Base-by-base conservation (phyloP, 257 asterid genomes). In the Capsicum pubescens region DNA sequence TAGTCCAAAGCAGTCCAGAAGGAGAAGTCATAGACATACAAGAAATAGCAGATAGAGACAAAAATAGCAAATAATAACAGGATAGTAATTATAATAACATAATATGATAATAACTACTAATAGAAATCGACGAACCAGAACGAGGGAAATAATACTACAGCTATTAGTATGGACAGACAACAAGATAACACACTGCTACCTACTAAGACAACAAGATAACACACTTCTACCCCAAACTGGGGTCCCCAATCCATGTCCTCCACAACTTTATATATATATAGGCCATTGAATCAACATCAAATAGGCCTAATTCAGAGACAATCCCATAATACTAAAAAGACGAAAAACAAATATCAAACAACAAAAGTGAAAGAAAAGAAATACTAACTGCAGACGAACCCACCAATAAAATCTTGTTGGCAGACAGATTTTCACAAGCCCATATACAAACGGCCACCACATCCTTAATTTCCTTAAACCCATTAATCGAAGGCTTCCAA, bases 331-430 rank as follows among this genome's bases (percentile, higher is more conserved):
- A 36, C 35, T 50, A 4, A 13, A 3, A 14, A 56, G 21, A 63
- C 9, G 7, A 26, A 26, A 26, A 26, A 26, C 32, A 52, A 54
- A 56, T 4, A 56, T 12, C 69, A 63, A 61, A 61, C 36, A n/a
- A 11, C 68, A 19, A 10, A 63, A 21, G 16, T 8, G 64, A 11
- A 84, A n/a, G 13, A 14, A 64, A 59, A 54, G 46, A 19, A 16
- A 48, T 36, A 69, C 59, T 84, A 91, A 92, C 94, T 82, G 93
- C 94, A 36, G 94, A 91, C 66, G 94, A 91, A 55, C 92, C 94
- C 69, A 87, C 89, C 15, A 90, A 80, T n/a, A 88, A 82, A 78
- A 90, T 83, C 86, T 87, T 60, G 39, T 55, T 42, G 5, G 80
- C 81, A 39, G 81, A 48, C 13, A 88, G 86, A 82, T 87, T 87